Conservation (phyloP, 148 eudicot species). For the Camellia lanceoleosa region DNA sequence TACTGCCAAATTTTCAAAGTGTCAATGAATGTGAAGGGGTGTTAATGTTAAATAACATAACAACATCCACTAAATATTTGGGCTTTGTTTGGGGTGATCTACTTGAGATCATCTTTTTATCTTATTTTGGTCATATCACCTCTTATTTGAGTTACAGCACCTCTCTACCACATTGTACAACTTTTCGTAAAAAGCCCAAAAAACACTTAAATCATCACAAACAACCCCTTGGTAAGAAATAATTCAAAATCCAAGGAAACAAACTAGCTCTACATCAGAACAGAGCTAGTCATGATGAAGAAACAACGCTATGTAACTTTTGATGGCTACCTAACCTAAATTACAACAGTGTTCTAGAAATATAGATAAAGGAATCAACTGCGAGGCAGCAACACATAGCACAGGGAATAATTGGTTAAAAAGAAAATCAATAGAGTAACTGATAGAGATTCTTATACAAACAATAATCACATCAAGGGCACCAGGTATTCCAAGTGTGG, state of each 20-base stretch:
- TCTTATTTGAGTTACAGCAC: too few relatives aligned
- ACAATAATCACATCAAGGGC: neutral
- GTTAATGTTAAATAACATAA: neutral
- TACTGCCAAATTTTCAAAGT: constrained; percentile 23
- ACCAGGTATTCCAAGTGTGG: neutral
- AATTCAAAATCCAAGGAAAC: neutral
- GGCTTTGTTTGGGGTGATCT: too few relatives aligned
- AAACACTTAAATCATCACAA: too few relatives aligned
- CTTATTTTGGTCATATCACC: too few relatives aligned
- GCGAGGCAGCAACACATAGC: neutral
- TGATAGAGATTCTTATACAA: neutral
- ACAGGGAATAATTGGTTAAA: neutral
- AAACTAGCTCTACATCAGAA: neutral
- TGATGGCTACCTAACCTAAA: neutral
- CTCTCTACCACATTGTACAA: too few relatives aligned
- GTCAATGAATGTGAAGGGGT: constrained; percentile 1
- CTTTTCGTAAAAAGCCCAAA: too few relatives aligned
- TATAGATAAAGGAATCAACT: neutral
- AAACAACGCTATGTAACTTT: neutral
- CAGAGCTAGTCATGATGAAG: neutral
- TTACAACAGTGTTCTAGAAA: neutral
- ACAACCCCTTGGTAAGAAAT: neutral
- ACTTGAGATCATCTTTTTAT: too few relatives aligned
- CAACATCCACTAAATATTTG: neutral
- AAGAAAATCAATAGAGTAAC: neutral